These are phyloP conservation scores for Sphagnurus paluster DNA, from an alignment of 1,284 basidiomycete species.

Conservation along the genomic window DNA sequence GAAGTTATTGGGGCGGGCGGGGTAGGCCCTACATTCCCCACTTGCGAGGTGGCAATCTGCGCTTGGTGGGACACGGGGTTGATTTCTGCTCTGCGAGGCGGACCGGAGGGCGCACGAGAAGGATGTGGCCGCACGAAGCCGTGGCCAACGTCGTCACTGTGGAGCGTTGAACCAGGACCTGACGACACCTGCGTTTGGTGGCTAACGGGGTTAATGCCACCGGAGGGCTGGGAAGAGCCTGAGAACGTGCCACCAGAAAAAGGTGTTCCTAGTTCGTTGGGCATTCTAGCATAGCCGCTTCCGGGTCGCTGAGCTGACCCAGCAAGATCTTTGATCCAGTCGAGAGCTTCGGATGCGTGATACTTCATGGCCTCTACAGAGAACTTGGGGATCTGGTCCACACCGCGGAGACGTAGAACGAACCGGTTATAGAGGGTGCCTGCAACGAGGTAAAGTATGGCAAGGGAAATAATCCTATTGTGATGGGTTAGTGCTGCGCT, in stretches of 20 bases:
- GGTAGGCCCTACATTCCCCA: too few relatives aligned
- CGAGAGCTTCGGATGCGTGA: slow-evolving; percentile 40
- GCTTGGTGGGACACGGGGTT: slow-evolving; percentile 45
- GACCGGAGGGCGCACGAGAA: slow-evolving; percentile 14
- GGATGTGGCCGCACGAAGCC: slow-evolving; percentile 30
- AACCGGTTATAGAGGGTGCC: slow-evolving; percentile 71
- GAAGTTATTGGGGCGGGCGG: background rate
- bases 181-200: slow-evolving; percentile 37
- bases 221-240: slow-evolving; percentile 9
- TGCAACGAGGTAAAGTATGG: slow-evolving; percentile 57
- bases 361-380: slow-evolving; percentile 51
- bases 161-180: slow-evolving; percentile 11
- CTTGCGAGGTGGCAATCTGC: slow-evolving; percentile 28
- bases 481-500: background rate
- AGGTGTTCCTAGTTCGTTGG: slow-evolving; percentile 5
- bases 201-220: slow-evolving; percentile 37
- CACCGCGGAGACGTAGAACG: slow-evolving; percentile 60
- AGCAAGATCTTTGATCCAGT: slow-evolving; percentile 40
- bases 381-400: slow-evolving; percentile 68
- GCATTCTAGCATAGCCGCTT: slow-evolving; percentile 11
- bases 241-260: slow-evolving; percentile 4
- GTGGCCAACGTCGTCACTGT: slow-evolving; percentile 16
- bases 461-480: slow-evolving; percentile 50
- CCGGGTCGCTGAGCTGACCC: slow-evolving; percentile 16
- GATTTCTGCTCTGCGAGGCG: slow-evolving; percentile 25